Evolutionary conservation across 305 asterid species (phyloP).

Genomic region (Ajuga reptans): DNA sequence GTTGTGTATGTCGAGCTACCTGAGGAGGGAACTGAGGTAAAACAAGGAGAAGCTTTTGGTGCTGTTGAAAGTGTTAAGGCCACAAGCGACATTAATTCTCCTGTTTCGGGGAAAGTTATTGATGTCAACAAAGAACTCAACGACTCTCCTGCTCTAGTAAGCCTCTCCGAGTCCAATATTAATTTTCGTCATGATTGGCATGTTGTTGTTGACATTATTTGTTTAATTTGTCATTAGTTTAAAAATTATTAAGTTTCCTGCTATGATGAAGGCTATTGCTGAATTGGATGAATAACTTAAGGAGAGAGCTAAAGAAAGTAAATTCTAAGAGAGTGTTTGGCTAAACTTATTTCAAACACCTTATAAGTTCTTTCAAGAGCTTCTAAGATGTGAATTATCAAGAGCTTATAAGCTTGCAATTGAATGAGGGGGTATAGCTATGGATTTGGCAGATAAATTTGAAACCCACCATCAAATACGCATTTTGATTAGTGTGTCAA

Average conservation of each 20-base stretch:
- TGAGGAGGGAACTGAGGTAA: slow-evolving; percentile 57
- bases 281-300: background rate
- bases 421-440: too few relatives aligned
- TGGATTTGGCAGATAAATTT: too few relatives aligned
- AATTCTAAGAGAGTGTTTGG: too few relatives aligned
- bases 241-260: background rate
- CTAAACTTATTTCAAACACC: too few relatives aligned
- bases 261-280: background rate
- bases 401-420: too few relatives aligned
- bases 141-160: slow-evolving; percentile 74
- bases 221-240: background rate
- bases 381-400: too few relatives aligned
- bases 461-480: too few relatives aligned
- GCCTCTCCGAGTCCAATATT: slow-evolving; percentile 22
- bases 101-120: slow-evolving; percentile 80
- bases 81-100: slow-evolving; percentile 83
- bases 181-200: background rate
- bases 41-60: slow-evolving; percentile 68
- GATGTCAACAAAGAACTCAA: slow-evolving; percentile 62
- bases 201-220: background rate
- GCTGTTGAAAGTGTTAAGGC: slow-evolving; percentile 98
- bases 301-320: background rate
- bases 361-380: too few relatives aligned
- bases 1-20: slow-evolving; percentile 85
- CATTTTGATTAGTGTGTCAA: too few relatives aligned